Base-by-base conservation (phyloP, 768 basidiomycete genomes). In the Jaapia argillacea region DNA sequence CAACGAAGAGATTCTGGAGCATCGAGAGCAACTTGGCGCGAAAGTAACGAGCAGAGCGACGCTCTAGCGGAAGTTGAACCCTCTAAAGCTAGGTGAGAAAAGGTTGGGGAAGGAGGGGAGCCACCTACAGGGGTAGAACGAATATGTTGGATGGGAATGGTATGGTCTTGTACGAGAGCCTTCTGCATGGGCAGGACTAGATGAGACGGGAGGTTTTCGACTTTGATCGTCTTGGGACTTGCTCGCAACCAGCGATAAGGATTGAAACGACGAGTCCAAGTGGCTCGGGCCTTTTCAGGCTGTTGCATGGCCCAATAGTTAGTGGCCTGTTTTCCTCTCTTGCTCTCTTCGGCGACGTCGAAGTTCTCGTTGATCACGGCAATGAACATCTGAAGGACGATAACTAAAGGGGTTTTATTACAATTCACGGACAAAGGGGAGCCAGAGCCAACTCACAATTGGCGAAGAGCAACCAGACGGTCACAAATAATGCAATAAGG, bases 301-400 rank as follows among this genome's bases (percentile, higher is more conserved):
- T 71, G 71, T 45, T 80, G 74, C 33, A 71, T 70, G 13, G 67
- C 76, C 65, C 74, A 78, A 56, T 79, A 84, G 38, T 77, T 72
- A 4, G 77, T 75, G 4, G 83, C 79, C 60, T 96, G 94, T 48
- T 83, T 73, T 13, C 74, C 73, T 42, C 82, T 78, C 67, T 97
- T 97, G 22, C 79, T 74, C 56, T 93, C 89, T 55, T 97, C 94
- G 0, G 90, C 90, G 4, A 96, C 79, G 20, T 81, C 72, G 53
- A 98, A 97, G 61, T 93, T 94, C 68, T 93, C 91, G 54, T 92
- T 88, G 69, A 96, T 91, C 36, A 94, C 91, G 25, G 94, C 94
- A 54, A 98, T 88, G 67, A 97, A 96, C 81, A 97, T 85, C 57
- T 94, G 91, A 40, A 94, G 59, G 6, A 94, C 71, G 53, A 94